Evolutionary conservation across 1,139 yeast genomes (phyloP), one percentile per base, ranked within the genome.

Genomic region (Debaryomyces sp.): DNA sequence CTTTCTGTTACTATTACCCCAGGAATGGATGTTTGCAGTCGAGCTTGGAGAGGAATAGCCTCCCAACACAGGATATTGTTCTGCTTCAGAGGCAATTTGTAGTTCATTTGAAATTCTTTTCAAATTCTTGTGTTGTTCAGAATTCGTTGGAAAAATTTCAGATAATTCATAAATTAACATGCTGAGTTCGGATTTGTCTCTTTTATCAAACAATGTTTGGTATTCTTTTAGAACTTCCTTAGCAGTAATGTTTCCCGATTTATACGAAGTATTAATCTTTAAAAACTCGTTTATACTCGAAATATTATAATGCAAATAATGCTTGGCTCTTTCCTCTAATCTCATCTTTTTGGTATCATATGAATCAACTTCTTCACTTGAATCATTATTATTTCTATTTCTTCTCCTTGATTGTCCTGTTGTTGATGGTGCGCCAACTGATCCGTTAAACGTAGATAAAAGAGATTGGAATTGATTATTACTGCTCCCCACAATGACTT

Each of bases 301-400:
- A 6, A 68, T 67, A 34, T 84, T 78, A 55, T 86, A 82, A 47
- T 80, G 77, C 49, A 89, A 70, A 61, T 87, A 87, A 63, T 86
- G 90, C 62, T 85, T 84, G 0, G 96, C 97, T 59, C 97, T 77
- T 62, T 90, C 96, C 54, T 88, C 95, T 38, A 91, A 75, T 54
- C 97, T 76, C 62, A 77, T 72, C 56, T 73, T 78, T 54, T 84
- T 87, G 37, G 80, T 71, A 34, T 81, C 85, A 9, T 70, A 60
- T 1, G 84, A 69, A 49, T 78, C 80, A 13, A 64, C 66, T 17
- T 69, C 72, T n/a, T 70, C 73, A 6, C 41, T 47, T 34, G 26
- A 46, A 15, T 48, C 46, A 13, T 50, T 51, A 32, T 49, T 46
- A 39, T 40, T 55, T 41, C 8, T 45, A 38, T 27, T 39, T n/a